These are phyloP conservation scores for Barnettozyma wickerhamii DNA, from an alignment of 805 yeast genomes.

Conservation along the genomic window DNA sequence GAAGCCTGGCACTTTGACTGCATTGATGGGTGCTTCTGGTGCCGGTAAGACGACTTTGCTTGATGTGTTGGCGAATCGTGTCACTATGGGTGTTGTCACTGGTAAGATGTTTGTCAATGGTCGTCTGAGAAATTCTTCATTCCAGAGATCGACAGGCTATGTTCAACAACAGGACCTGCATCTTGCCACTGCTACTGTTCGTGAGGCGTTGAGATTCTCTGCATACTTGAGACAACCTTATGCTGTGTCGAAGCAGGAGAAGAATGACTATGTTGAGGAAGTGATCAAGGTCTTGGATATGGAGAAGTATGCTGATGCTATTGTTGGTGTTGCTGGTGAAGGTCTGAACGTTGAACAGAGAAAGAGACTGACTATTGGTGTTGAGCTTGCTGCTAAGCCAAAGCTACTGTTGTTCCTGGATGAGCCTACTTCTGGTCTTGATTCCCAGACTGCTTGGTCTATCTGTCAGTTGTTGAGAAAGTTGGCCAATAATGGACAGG, in stretches of 20 bases:
- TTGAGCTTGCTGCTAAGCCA: constrained; percentile 64
- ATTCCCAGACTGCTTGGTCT: constrained; percentile 67
- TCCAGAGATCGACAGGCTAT: constrained; percentile 52
- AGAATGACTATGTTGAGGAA: constrained; percentile 61
- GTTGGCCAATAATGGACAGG: constrained; percentile 57
- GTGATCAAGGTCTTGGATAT: constrained; percentile 60
- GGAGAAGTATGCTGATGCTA: constrained; percentile 63
- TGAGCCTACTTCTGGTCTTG: constrained; percentile 68
- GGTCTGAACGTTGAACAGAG: constrained; percentile 63
- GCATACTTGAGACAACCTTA: constrained; percentile 66
- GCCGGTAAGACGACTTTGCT: constrained; percentile 78
- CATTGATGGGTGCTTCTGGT: constrained; percentile 75
- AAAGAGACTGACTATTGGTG: constrained; percentile 64
- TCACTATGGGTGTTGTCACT: constrained; percentile 65
- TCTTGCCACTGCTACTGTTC: constrained; percentile 59
- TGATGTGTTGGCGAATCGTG: constrained; percentile 68
- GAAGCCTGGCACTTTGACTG: constrained; percentile 78
- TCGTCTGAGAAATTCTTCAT: constrained; percentile 51
- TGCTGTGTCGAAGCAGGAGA: constrained; percentile 46
- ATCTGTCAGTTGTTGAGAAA: constrained; percentile 58
- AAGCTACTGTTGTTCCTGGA: constrained; percentile 55
- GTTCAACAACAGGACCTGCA: constrained; percentile 79
- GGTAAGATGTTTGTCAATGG: constrained; percentile 65
- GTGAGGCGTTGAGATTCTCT: constrained; percentile 66
- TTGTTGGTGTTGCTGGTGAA: constrained; percentile 72